Evolutionary conservation across 495 filamentous ascomycete species (phyloP).

Genomic region (Xanthoparmelia taractica): DNA sequence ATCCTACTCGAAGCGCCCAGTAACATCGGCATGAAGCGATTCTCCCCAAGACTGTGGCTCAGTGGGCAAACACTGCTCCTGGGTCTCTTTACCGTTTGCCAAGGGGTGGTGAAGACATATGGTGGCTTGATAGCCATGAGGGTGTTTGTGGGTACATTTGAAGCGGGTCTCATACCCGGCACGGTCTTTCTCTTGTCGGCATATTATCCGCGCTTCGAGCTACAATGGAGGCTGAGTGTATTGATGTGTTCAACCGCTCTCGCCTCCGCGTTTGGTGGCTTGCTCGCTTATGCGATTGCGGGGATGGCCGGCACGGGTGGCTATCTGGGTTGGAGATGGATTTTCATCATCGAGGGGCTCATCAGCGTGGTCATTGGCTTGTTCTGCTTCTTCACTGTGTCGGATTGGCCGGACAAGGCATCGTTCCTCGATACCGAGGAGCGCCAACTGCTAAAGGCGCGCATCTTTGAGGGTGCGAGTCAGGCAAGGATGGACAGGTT

Average conservation of each 20-base stretch:
- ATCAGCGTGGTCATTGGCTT: background rate
- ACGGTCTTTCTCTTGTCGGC: constrained; percentile 27
- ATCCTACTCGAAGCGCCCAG: constrained; percentile 47
- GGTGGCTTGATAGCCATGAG: constrained; percentile 53
- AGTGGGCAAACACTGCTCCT: constrained; percentile 26
- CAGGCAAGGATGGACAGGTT: background rate
- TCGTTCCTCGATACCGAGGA: background rate
- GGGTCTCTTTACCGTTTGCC: constrained; percentile 29
- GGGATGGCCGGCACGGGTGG: constrained; percentile 56
- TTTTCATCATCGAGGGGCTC: constrained; percentile 33
- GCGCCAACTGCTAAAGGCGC: background rate
- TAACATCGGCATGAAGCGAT: constrained; percentile 46
- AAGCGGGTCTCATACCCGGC: constrained; percentile 31
- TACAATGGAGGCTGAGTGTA: constrained; percentile 32
- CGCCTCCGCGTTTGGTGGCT: constrained; percentile 32
- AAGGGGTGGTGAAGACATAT: constrained; percentile 41
- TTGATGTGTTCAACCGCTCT: constrained; percentile 29
- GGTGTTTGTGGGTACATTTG: constrained; percentile 51
- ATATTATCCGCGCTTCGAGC: constrained; percentile 30
- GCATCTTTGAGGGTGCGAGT: background rate
- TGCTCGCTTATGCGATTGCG: constrained; percentile 30
- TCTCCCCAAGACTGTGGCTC: constrained; percentile 69
- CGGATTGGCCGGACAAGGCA: background rate
- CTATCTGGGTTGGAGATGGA: constrained; percentile 48
- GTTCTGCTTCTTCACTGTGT: background rate